Evolutionary conservation across 306 rosid genomes (phyloP).

Genomic region (Prunus kanzakura): DNA sequence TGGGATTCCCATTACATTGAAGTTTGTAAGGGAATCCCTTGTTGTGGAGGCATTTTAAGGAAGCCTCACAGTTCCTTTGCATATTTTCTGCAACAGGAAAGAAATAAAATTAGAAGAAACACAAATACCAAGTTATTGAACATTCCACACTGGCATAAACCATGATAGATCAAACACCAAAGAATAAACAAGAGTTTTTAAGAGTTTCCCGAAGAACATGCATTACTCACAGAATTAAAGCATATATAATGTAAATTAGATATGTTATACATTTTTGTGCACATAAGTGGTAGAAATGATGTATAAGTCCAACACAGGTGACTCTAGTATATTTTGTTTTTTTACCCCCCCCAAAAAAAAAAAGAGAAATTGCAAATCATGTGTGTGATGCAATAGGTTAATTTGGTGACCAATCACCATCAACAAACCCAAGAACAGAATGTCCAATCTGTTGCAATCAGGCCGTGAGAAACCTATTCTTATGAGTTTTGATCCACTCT

Average conservation of each 20-base stretch:
- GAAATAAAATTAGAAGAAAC: constrained; percentile 9
- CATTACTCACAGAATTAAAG: not conserved
- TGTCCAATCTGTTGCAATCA: not conserved
- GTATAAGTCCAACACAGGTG: not conserved
- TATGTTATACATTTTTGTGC: not conserved
- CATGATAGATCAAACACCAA: constrained; percentile 4
- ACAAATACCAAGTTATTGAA: constrained; percentile 13
- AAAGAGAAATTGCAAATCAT: not conserved
- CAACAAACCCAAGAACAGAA: not conserved
- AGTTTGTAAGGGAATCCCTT: constrained; percentile 62
- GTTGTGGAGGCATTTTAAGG: constrained; percentile 77
- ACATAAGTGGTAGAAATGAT: not conserved
- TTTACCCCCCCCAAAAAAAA: too few species aligned
- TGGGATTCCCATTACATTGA: constrained; percentile 55
- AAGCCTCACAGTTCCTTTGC: constrained; percentile 83
- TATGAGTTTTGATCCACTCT: not conserved
- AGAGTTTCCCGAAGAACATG: not conserved
- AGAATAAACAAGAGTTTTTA: not conserved
- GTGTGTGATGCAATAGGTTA: not conserved
- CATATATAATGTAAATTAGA: not conserved
- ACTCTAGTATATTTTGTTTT: not conserved
- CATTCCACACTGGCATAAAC: not conserved
- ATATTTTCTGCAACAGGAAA: constrained; percentile 56
- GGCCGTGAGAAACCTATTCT: not conserved
- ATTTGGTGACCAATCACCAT: not conserved